Evolutionary conservation across 768 basidiomycete genomes (phyloP).

Genomic region (Termitomyces heimii): DNA sequence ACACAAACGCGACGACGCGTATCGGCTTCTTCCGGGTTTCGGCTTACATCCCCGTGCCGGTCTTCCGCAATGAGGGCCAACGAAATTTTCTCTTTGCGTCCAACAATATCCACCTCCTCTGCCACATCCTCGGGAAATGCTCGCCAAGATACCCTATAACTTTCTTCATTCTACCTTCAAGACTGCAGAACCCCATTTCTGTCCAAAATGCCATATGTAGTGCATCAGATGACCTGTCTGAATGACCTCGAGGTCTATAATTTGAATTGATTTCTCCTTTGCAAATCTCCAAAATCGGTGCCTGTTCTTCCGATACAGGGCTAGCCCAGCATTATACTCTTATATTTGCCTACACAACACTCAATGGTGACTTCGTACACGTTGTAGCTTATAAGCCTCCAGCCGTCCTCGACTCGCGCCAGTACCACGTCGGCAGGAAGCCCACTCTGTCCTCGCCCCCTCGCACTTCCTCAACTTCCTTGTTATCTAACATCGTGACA

Average conservation of each 20-base stretch:
- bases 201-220: constrained; percentile 3
- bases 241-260: constrained; percentile 21
- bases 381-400: not conserved
- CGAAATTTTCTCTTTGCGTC: not conserved
- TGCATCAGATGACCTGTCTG: constrained; percentile 27
- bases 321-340: constrained; percentile 1
- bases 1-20: constrained; percentile 45
- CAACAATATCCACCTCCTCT: not conserved
- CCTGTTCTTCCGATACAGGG: constrained; percentile 15
- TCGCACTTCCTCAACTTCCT: constrained; percentile 50
- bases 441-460: constrained; percentile 71
- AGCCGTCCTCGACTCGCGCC: constrained; percentile 28
- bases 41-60: constrained; percentile 29
- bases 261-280: constrained; percentile 10
- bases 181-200: constrained; percentile 1
- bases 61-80: constrained; percentile 15
- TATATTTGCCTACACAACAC: constrained; percentile 21
- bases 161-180: not conserved
- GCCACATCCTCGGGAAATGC: not conserved
- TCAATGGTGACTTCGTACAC: not conserved
- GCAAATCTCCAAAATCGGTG: constrained; percentile 7
- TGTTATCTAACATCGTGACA: constrained; percentile 40
- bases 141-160: not conserved
- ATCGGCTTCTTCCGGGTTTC: constrained; percentile 44
- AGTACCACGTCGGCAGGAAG: constrained; percentile 76